Evolutionary conservation across 768 basidiomycete genomes (phyloP), one percentile per base, ranked within the genome.

Genomic region (Phlebiopsis gigantea): DNA sequence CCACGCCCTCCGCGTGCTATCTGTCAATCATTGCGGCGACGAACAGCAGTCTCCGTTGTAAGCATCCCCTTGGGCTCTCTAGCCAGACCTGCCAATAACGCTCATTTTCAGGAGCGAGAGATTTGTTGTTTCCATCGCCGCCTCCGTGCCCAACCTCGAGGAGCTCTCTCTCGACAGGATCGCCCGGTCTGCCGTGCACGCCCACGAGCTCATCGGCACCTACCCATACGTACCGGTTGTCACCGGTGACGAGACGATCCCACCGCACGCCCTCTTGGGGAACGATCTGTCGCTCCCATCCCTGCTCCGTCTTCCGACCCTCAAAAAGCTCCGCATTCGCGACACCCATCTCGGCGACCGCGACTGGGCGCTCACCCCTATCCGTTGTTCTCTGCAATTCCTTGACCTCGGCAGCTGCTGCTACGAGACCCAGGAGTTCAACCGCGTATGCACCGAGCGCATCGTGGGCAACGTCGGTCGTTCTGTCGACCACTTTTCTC

Each of bases 291-390:
- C 73, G 19, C 78, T 90, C 1, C 86, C 87, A 1, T 82, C 79
- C 12, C 80, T 90, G 53, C 77, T 90, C 48, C 77, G 78, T 61
- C 76, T 90, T 46, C 78, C 84, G 6, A 74, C 79, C 45, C 80
- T 90, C 39, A 77, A 74, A 26, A 78, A 77, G 60, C 83, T 90
- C 61, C 76, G 76, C 43, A 81, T 90, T 63, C 79, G 78, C 55
- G 86, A 88, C 65, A 87, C 85, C 0, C 87, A 88, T 69, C 77
- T 90, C 55, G 86, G 85, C 15, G 83, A 85, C 67, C 72, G 72
- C 47, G 72, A 72, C 31, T 85, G 83, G 84, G 70, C 75, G n/a
- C 71, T 73, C 24, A 76, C 74, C n/a, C 76, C 77, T 34, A 73
- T 80, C 57, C 66, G 68, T 21, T 83, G 82, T 67, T 73, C 74